These are phyloP conservation scores for Drechslerella coelobrocha DNA, from an alignment of 2,329 filamentous ascomycete species.

Conservation along the genomic window DNA sequence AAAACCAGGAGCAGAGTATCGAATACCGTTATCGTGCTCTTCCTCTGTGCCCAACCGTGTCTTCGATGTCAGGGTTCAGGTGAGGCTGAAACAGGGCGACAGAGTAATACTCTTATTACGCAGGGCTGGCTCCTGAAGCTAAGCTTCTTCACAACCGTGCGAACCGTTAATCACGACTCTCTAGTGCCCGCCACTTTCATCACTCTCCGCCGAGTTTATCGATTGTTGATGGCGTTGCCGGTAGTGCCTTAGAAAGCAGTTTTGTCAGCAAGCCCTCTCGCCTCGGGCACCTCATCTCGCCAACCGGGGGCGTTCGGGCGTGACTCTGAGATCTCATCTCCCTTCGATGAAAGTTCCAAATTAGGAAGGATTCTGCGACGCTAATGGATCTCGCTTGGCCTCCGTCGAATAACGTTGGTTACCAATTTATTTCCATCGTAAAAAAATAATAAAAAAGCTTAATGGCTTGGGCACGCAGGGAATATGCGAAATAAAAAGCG, in stretches of 20 bases:
- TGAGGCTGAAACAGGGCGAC: slow-evolving; percentile 47
- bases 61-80: slow-evolving; percentile 34
- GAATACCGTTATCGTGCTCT: slow-evolving; percentile 50
- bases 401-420: slow-evolving; percentile 37
- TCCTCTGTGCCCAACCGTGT: slow-evolving; percentile 14
- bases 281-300: background rate
- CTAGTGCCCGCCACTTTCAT: slow-evolving; percentile 29
- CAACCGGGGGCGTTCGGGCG: background rate
- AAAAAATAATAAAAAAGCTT: too few species aligned
- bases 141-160: slow-evolving; percentile 45
- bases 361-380: slow-evolving; percentile 44
- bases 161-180: slow-evolving; percentile 40
- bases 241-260: background rate
- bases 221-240: slow-evolving; percentile 30
- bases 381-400: slow-evolving; percentile 26
- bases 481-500: slow-evolving; percentile 2
- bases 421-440: too few species aligned
- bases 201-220: background rate
- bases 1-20: slow-evolving; percentile 35
- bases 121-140: slow-evolving; percentile 12
- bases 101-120: slow-evolving; percentile 21
- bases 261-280: too few species aligned
- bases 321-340: slow-evolving; percentile 35
- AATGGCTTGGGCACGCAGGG: too few species aligned
- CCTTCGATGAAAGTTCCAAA: slow-evolving; percentile 14